Conservation (phyloP, 352 stramenopile species). For the Blastocystis sp. region DNA sequence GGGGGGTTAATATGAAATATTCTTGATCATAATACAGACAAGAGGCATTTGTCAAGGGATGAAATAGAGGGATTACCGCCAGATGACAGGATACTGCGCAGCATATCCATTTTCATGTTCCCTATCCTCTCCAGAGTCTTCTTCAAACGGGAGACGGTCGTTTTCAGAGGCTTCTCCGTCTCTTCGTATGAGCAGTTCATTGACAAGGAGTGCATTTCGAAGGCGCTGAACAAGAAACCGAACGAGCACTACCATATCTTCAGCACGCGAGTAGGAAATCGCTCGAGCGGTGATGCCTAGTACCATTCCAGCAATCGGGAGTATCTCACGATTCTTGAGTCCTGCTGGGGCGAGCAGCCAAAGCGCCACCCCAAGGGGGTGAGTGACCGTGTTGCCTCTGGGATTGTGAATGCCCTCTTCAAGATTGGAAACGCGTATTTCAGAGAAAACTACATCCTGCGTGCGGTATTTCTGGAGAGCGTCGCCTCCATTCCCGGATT, state of each 20-base stretch:
- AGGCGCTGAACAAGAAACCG: conserved; percentile 4
- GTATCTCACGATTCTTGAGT: conserved; percentile 50
- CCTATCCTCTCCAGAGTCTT: too few relatives aligned
- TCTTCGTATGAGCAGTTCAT: conserved; percentile 1
- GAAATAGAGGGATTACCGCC: too few relatives aligned
- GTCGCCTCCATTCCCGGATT: conserved; percentile 58
- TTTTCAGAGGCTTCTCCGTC: neutral
- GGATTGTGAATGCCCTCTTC: conserved; percentile 58
- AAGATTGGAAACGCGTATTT: conserved; percentile 59
- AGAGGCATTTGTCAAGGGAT: too few relatives aligned
- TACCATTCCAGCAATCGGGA: conserved; percentile 57
- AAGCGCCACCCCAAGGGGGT: conserved; percentile 13
- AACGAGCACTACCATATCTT: conserved; percentile 49
- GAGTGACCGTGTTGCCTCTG: conserved; percentile 33
- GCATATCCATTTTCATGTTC: too few relatives aligned
- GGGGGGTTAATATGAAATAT: too few relatives aligned
- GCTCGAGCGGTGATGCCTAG: neutral
- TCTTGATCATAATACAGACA: too few relatives aligned
- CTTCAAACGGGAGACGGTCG: too few relatives aligned
- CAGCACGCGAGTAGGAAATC: conserved; percentile 22
- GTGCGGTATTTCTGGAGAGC: conserved; percentile 65
- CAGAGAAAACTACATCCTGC: conserved; percentile 59
- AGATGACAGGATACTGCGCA: too few relatives aligned
- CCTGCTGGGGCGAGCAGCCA: conserved; percentile 58
- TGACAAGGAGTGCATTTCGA: neutral